Base-by-base conservation (phyloP, 768 basidiomycete species). In the Podaxis rugospora region DNA sequence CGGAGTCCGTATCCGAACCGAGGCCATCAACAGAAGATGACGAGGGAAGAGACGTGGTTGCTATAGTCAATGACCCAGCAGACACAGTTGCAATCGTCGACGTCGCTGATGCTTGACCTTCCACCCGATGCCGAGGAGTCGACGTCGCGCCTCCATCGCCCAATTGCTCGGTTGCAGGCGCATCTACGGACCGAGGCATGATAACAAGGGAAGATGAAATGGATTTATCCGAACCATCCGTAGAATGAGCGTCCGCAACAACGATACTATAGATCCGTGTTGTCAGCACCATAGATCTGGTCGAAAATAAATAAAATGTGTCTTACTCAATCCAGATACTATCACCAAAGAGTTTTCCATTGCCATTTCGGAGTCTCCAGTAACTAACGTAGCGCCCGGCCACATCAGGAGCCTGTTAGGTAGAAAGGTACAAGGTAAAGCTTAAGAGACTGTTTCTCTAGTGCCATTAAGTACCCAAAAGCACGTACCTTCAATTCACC, bases 321-420 rank as follows among this genome's bases (percentile, higher is more conserved):
- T 76, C 88, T 71, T 62, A 91, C 91, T 92, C 89, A 25, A 90
- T 83, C 90, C 91, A 92, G 18, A 93, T 78, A 60, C 81, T 87
- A 56, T 87, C 76, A 25, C 90, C 92, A 66, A 94, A 94, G 49
- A 83, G 69, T 44, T 77, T 78, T 1, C 82, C 84, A 16, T 77
- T 66, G 4, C 79, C 81, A 65, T 90, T 85, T 61, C 74, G 82
- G 60, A 94, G 70, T 46, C 86, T 78, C 90, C 90, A 94, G 66
- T 90, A 92, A 54, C 88, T 82, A 58, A 87, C 82, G 72, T 92
- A 92, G 56, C 82, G 80, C 10, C 90, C 90, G 2, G 89, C 80
- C 11, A 69, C 66, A 49, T 92, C 91, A 10, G 93, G 93, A 13
- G 91, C 92, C 84, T 87, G 54, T 27, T 58, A 23, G 35, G 53